Evolutionary conservation across 768 basidiomycete genomes (phyloP).

Genomic region (Kwoniella newhampshirensis): DNA sequence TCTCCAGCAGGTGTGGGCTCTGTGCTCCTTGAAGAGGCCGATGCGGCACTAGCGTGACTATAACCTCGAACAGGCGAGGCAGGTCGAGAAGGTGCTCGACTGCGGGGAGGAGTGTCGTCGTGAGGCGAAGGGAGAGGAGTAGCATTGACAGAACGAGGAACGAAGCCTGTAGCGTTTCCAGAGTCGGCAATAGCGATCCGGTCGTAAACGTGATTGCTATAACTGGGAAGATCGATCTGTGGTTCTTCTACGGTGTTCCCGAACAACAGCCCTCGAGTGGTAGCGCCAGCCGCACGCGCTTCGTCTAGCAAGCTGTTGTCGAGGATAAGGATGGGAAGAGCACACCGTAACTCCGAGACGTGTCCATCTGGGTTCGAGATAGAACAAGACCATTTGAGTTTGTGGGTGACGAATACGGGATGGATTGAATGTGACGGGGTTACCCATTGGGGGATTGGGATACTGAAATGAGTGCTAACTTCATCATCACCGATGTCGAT

Average conservation of each 20-base stretch:
- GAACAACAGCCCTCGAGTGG: constrained; percentile 71
- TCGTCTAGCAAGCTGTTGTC: constrained; percentile 72
- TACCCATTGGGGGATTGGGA: constrained; percentile 63
- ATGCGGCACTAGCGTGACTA: constrained; percentile 8
- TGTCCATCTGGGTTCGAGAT: constrained; percentile 88
- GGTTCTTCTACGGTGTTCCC: constrained; percentile 59
- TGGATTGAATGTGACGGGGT: constrained; percentile 74
- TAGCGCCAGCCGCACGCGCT: constrained; percentile 68
- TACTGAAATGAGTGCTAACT: constrained; percentile 61
- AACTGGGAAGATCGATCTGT: constrained; percentile 77
- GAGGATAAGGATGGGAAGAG: constrained; percentile 81
- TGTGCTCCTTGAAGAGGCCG: constrained; percentile 12
- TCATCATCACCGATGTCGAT: constrained; percentile 49
- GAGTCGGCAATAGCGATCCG: constrained; percentile 62
- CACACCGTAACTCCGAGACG: constrained; percentile 90
- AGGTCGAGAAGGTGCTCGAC: constrained; percentile 38
- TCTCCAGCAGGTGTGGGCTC: constrained; percentile 26
- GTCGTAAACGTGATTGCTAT: constrained; percentile 84
- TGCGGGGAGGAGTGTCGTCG: constrained; percentile 39
- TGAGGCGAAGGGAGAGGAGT: constrained; percentile 37
- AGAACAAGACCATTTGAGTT: constrained; percentile 65
- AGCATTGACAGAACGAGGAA: constrained; percentile 27
- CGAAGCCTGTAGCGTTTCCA: constrained; percentile 24
- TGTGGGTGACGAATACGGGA: constrained; percentile 72
- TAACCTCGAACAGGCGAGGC: constrained; percentile 25